Base-by-base conservation (phyloP, 768 basidiomycete genomes). In the Pulveroboletus frians region DNA sequence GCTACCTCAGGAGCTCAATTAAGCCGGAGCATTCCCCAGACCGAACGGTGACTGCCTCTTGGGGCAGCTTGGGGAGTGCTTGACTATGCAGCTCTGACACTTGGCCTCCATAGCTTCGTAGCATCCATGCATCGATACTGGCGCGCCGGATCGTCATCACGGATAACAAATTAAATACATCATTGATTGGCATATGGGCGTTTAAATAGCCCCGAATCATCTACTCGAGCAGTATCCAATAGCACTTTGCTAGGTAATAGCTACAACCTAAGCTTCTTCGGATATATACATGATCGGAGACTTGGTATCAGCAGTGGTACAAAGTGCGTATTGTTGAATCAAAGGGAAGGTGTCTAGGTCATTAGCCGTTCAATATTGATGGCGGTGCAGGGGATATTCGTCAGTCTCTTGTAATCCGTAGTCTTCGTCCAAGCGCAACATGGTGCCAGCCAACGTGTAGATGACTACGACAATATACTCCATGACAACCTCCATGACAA, bases 1-100 rank as follows among this genome's bases (percentile, higher is more conserved):
- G 57, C 34, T 0, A 36, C 38, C 52, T 35, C 15, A 58, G 43
- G 83, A 74, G 76, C 73, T 71, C 84, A 84, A 84, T 84, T 86
- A 86, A 86, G 84, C 84, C 84, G 84, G 83, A 85, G 83, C 79
- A 66, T 70, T 71, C 74, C 69, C 74, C 64, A 76, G 70, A 69
- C 58, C 57, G 63, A 66, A 55, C 54, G 63, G 52, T 64, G 63
- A 66, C 71, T 62, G 60, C 59, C 47, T 63, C 62, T 60, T 45
- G 55, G 63, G 65, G 67, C 69, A 73, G 69, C 52, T 68, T 72
- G 72, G 73, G 70, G 74, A 70, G 69, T 73, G 81, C 83, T 86
- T 83, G 84, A 86, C 84, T 86, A 83, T 84, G 84, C 58, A 59
- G 76, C 73, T 78, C 82, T 64, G 57, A 86, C 81, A 85, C 69